Evolutionary conservation across 345 rosid genomes (phyloP).

Genomic region (Psidium friedrichsthalianum): DNA sequence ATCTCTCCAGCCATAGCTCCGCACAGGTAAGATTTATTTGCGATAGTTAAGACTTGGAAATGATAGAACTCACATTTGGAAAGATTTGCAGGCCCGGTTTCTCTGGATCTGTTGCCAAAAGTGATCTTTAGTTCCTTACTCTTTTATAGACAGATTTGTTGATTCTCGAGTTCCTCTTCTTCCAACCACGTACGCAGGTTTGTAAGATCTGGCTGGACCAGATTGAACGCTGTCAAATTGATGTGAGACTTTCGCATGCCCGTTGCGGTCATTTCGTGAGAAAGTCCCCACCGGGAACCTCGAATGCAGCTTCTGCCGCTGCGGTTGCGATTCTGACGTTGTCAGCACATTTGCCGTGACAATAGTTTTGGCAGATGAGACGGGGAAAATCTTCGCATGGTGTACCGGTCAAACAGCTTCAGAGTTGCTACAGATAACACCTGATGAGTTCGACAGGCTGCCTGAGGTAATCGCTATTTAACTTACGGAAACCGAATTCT

Average conservation of each 20-base stretch:
- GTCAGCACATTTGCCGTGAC: slow-evolving; percentile 55
- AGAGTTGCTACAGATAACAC: slow-evolving; percentile 81
- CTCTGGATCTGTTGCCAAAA: not conserved
- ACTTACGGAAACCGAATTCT: not conserved
- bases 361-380: slow-evolving; percentile 61
- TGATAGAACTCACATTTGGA: not conserved
- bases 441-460: slow-evolving; percentile 72
- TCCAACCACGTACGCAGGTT: slow-evolving; percentile 28
- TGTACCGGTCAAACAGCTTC: slow-evolving; percentile 76
- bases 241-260: slow-evolving; percentile 46
- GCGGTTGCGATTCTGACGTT: slow-evolving; percentile 29
- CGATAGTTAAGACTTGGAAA: not conserved
- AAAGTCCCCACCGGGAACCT: slow-evolving; percentile 21
- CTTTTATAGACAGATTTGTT: not conserved
- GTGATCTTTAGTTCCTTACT: not conserved
- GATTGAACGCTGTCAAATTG: slow-evolving; percentile 50
- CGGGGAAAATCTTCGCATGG: slow-evolving; percentile 52
- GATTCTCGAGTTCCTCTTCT: not conserved
- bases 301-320: slow-evolving; percentile 61
- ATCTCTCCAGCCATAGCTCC: slow-evolving; percentile 29
- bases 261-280: slow-evolving; percentile 60
- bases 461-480: slow-evolving; percentile 47
- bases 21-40: slow-evolving; percentile 27
- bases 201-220: slow-evolving; percentile 66
- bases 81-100: not conserved